These are phyloP conservation scores for Aureobasidium sp. DNA, from an alignment of 2,329 filamentous ascomycete species.

Conservation along the genomic window DNA sequence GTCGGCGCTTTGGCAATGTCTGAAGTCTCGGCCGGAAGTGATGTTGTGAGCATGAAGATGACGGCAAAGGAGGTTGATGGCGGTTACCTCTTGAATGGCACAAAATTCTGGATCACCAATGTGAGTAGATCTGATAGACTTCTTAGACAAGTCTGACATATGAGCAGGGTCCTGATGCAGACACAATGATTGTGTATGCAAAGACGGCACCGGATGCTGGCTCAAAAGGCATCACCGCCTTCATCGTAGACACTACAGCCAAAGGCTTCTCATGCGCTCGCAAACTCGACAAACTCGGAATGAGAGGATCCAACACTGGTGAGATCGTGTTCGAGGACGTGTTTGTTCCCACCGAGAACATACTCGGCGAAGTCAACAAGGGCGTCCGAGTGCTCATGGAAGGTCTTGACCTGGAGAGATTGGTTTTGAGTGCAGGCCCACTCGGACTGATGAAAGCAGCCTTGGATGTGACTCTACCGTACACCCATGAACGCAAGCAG, in stretches of 20 bases:
- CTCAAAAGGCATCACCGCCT: slow-evolving; percentile 90
- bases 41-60: slow-evolving; percentile 94
- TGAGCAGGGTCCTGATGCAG: slow-evolving; percentile 67
- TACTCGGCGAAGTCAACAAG: slow-evolving; percentile 70
- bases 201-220: slow-evolving; percentile 76
- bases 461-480: slow-evolving; percentile 78
- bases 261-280: slow-evolving; percentile 77
- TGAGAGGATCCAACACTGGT: slow-evolving; percentile 94
- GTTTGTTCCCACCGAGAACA: slow-evolving; percentile 74
- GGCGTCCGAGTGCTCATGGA: slow-evolving; percentile 93
- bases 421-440: slow-evolving; percentile 85
- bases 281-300: slow-evolving; percentile 96
- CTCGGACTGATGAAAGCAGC: slow-evolving; percentile 90
- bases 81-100: slow-evolving; percentile 77
- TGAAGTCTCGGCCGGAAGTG: slow-evolving; percentile 80
- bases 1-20: slow-evolving; percentile 92
- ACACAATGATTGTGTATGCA: slow-evolving; percentile 89
- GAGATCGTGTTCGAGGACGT: slow-evolving; percentile 87
- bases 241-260: slow-evolving; percentile 67
- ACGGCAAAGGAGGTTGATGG: slow-evolving; percentile 72
- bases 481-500: slow-evolving; percentile 80
- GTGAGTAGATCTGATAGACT: slow-evolving; percentile 30
- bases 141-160: background rate
- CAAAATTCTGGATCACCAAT: slow-evolving; percentile 99
- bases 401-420: slow-evolving; percentile 83